A percentile compares a stretch with the other conserved stretches of the same genome.
phyloP scores from a whole-genome alignment of 768 basidiomycete genomes.

The Tephrocybe sp. region DNA sequence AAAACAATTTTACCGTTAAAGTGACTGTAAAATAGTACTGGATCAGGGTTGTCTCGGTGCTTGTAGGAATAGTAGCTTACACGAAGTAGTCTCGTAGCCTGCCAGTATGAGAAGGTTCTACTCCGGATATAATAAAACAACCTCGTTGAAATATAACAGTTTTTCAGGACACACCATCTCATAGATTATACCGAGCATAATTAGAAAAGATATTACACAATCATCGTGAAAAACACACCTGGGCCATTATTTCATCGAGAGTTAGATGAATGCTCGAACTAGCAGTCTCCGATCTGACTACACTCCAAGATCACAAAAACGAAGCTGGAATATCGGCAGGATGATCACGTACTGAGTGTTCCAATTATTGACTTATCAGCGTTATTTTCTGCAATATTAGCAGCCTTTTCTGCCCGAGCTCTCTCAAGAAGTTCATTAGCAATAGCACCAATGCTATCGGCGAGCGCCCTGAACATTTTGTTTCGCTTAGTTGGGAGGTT shows the following conservation, averaged over 20 bases:
- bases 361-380: slow-evolving; percentile 26
- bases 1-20: slow-evolving; percentile 1
- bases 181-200: too few species aligned
- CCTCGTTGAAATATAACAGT: too few species aligned
- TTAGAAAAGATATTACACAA: neutral
- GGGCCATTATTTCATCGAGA: slow-evolving; percentile 41
- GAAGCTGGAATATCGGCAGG: neutral
- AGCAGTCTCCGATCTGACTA: slow-evolving; percentile 36
- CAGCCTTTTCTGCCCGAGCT: slow-evolving; percentile 24
- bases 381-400: slow-evolving; percentile 7
- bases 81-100: slow-evolving; percentile 22
- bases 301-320: neutral
- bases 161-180: slow-evolving; percentile 20
- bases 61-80: slow-evolving; percentile 6
- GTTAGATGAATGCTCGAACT: slow-evolving; percentile 27
- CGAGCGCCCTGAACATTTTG: slow-evolving; percentile 22
- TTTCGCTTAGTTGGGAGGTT: slow-evolving; percentile 27
- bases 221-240: slow-evolving; percentile 22
- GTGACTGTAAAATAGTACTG: neutral
- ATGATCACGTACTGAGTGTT: slow-evolving; percentile 18
- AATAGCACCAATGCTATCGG: slow-evolving; percentile 24
- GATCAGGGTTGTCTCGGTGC: too few species aligned
- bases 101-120: slow-evolving; percentile 21
- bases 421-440: slow-evolving; percentile 27
- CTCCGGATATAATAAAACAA: too few species aligned